These are phyloP conservation scores for Vaccinium macrocarpon DNA, from an alignment of 148 eudicot species.

Conservation along the genomic window DNA sequence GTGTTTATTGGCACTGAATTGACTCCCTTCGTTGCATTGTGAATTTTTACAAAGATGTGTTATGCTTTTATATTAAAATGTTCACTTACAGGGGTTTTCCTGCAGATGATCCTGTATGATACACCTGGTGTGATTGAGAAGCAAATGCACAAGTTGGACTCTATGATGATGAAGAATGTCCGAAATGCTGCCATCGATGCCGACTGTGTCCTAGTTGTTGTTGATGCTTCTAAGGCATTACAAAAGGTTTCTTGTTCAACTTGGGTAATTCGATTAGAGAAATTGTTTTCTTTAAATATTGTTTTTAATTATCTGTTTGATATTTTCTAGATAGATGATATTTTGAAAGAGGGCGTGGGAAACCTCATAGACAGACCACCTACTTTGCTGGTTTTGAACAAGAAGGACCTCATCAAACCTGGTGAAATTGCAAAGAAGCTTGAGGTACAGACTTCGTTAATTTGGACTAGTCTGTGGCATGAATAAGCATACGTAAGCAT, in stretches of 20 bases:
- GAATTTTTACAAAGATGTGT: background rate
- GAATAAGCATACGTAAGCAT: background rate
- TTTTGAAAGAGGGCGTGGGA: slow-evolving; percentile 70
- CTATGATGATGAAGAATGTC: slow-evolving; percentile 99
- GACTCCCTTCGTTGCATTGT: background rate
- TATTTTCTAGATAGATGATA: slow-evolving; percentile 65
- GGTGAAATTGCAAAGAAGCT: slow-evolving; percentile 93
- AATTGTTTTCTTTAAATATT: background rate
- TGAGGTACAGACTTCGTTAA: slow-evolving; percentile 43
- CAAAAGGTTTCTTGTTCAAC: slow-evolving; percentile 48
- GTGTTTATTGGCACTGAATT: background rate
- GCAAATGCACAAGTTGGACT: slow-evolving; percentile 87
- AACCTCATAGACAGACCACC: slow-evolving; percentile 59
- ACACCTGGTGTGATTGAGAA: slow-evolving; percentile 98
- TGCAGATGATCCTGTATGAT: slow-evolving; percentile 91
- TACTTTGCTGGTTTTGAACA: slow-evolving; percentile 83
- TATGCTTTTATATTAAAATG: background rate
- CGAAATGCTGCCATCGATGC: slow-evolving; percentile 83
- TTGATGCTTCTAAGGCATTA: slow-evolving; percentile 81
- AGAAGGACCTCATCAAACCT: slow-evolving; percentile 93
- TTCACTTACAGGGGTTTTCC: slow-evolving; percentile 31
- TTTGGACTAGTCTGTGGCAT: background rate
- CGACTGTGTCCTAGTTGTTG: slow-evolving; percentile 89
- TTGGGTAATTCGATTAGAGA: background rate
- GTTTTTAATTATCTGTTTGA: slow-evolving; percentile 1